phyloP scores from a whole-genome alignment of 2,329 filamentous ascomycete genomes.

The Ascocoryne sarcoides region DNA sequence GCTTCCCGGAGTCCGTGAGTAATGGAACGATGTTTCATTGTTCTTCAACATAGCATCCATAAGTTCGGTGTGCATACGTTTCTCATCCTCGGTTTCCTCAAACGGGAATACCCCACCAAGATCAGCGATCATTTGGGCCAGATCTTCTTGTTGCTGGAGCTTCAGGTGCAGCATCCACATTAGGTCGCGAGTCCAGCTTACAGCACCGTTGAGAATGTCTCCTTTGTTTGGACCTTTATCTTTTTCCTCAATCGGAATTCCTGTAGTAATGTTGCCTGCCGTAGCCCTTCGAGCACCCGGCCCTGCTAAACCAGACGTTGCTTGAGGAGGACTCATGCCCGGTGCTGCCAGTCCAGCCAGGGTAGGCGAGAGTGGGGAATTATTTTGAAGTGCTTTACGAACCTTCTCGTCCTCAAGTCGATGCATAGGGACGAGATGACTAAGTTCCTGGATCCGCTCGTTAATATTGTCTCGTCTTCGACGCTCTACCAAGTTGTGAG shows the following conservation, averaged over 20 bases:
- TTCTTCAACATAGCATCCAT: slow-evolving; percentile 80
- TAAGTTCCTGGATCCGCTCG: slow-evolving; percentile 93
- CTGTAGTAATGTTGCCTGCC: slow-evolving; percentile 80
- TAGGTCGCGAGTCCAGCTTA: slow-evolving; percentile 93
- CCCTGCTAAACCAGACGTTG: slow-evolving; percentile 80
- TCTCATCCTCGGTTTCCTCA: slow-evolving; percentile 81
- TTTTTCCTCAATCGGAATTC: slow-evolving; percentile 89
- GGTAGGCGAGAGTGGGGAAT: slow-evolving; percentile 78
- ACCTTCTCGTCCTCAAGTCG: slow-evolving; percentile 95
- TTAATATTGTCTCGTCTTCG: slow-evolving; percentile 97
- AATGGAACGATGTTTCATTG: slow-evolving; percentile 62
- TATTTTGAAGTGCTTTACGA: slow-evolving; percentile 87
- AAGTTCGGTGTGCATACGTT: slow-evolving; percentile 89
- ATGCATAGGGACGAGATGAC: slow-evolving; percentile 84
- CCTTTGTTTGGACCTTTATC: slow-evolving; percentile 99
- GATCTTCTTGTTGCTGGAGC: slow-evolving; percentile 79
- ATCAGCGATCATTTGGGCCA: slow-evolving; percentile 65
- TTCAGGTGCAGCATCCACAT: slow-evolving; percentile 96
- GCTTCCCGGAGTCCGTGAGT: slow-evolving; percentile 74
- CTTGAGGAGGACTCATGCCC: slow-evolving; percentile 58
- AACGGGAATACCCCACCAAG: slow-evolving; percentile 72
- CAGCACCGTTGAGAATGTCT: slow-evolving; percentile 93
- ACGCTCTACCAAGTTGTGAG: slow-evolving; percentile 93
- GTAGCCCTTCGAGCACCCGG: slow-evolving; percentile 72
- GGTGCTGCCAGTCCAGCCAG: slow-evolving; percentile 53